phyloP scores from a whole-genome alignment of 768 basidiomycete genomes.

The Amanita rubescens region DNA sequence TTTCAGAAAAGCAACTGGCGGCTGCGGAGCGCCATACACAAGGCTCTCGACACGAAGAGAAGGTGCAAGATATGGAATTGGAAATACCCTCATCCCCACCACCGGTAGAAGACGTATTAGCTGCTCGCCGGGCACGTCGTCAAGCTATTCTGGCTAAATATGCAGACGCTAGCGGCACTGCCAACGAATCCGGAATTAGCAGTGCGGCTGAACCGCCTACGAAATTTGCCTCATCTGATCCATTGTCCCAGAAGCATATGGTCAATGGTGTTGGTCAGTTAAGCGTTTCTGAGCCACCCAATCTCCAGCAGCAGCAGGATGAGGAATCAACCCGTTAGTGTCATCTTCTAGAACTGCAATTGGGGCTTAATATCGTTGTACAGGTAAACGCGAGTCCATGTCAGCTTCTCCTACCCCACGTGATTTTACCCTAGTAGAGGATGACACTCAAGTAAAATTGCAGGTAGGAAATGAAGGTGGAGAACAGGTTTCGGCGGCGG shows the following conservation, averaged over 20 bases:
- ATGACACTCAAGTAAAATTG: slow-evolving; percentile 36
- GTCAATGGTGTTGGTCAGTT: slow-evolving; percentile 24
- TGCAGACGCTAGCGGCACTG: slow-evolving; percentile 38
- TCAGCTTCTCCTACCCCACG: slow-evolving; percentile 53
- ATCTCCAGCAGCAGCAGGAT: background rate
- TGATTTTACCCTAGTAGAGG: slow-evolving; percentile 56
- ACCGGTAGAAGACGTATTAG: slow-evolving; percentile 57
- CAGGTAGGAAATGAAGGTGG: slow-evolving; percentile 37
- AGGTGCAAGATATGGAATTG: slow-evolving; percentile 42
- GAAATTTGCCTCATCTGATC: slow-evolving; percentile 53
- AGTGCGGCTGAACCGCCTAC: slow-evolving; percentile 73
- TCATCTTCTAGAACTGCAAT: slow-evolving; percentile 3
- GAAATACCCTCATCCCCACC: slow-evolving; percentile 46
- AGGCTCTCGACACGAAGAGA: slow-evolving; percentile 27
- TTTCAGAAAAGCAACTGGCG: background rate
- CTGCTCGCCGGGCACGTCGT: slow-evolving; percentile 62
- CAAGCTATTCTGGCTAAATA: slow-evolving; percentile 80
- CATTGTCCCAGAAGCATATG: slow-evolving; percentile 43
- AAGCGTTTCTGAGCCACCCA: slow-evolving; percentile 4
- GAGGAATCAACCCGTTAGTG: slow-evolving; percentile 13
- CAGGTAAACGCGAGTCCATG: slow-evolving; percentile 45
- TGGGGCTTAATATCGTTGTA: background rate
- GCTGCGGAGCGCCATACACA: slow-evolving; percentile 4
- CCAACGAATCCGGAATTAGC: slow-evolving; percentile 52
- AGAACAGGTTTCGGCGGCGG: slow-evolving; percentile 84